Conservation (phyloP, 208 protist species). For the Phytomonas francai region DNA sequence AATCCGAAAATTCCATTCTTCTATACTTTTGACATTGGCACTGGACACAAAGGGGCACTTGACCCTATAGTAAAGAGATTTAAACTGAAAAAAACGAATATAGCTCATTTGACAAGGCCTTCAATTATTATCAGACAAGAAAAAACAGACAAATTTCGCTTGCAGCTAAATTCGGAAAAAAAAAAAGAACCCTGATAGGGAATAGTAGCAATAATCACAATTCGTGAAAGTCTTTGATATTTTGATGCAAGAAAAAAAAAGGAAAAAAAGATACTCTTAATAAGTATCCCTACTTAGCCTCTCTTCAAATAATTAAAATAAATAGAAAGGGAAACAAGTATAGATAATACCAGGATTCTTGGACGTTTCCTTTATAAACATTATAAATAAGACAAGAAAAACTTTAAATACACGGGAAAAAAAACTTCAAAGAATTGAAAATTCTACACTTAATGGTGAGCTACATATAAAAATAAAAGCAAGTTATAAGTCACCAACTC, state of each 20-base stretch:
- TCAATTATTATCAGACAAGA: constrained; percentile 5
- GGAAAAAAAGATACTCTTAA: neutral
- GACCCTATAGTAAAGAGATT: constrained; percentile 59
- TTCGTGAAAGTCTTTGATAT: neutral
- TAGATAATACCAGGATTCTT: neutral
- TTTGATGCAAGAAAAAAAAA: neutral
- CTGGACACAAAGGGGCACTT: constrained; percentile 94
- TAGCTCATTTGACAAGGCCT: neutral
- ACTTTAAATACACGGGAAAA: constrained; percentile 6
- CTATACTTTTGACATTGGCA: constrained; percentile 96
- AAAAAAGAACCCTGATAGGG: neutral
- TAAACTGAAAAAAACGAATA: neutral
- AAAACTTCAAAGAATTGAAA: neutral
- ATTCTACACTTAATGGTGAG: neutral
- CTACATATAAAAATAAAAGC: neutral
- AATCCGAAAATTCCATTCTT: constrained; percentile 30
- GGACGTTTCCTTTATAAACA: constrained; percentile 5
- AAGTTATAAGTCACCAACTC: neutral
- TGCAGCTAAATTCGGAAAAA: neutral
- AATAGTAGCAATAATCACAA: constrained; percentile 2
- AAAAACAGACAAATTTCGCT: constrained; percentile 4
- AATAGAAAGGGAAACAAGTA: constrained; percentile 11
- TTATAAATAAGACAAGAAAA: constrained; percentile 9
- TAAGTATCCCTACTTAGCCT: neutral
- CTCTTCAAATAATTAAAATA: constrained; percentile 3